A percentile compares a stretch with the other conserved stretches of the same genome.
phyloP scores from a whole-genome alignment of 2,329 filamentous ascomycete species.

The Penicillium sp. region DNA sequence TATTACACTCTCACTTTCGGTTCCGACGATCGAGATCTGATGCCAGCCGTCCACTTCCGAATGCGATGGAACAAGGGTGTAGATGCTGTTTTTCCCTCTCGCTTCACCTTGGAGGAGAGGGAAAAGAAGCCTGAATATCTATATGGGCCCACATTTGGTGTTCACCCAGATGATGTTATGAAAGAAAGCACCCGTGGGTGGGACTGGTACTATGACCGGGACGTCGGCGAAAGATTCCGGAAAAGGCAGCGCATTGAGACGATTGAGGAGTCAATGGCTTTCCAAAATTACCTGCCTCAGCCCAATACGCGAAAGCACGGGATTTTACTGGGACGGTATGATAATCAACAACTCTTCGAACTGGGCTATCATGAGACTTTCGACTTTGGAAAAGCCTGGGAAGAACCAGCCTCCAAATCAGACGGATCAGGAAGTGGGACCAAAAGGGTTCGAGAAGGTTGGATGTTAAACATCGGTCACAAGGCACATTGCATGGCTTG shows the following conservation, averaged over 20 bases:
- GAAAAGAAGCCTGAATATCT: slow-evolving; percentile 27
- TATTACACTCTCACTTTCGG: slow-evolving; percentile 46
- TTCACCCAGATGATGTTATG: slow-evolving; percentile 33
- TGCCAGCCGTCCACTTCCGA: slow-evolving; percentile 40
- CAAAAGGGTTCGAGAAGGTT: slow-evolving; percentile 36
- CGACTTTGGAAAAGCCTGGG: slow-evolving; percentile 42
- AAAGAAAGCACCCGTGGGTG: slow-evolving; percentile 42
- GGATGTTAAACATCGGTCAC: slow-evolving; percentile 50
- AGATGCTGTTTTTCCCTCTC: slow-evolving; percentile 46
- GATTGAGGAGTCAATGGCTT: slow-evolving; percentile 33
- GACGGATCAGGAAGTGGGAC: slow-evolving; percentile 8
- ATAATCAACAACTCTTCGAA: slow-evolving; percentile 37
- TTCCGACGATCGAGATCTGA: slow-evolving; percentile 42
- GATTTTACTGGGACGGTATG: slow-evolving; percentile 45
- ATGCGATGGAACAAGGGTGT: slow-evolving; percentile 42
- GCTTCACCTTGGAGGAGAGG: slow-evolving; percentile 29
- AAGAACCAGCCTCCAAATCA: slow-evolving; percentile 12
- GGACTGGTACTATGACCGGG: slow-evolving; percentile 46
- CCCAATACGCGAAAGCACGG: slow-evolving; percentile 28
- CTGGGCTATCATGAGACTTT: slow-evolving; percentile 38
- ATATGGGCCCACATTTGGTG: slow-evolving; percentile 39
- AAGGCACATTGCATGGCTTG: slow-evolving; percentile 45
- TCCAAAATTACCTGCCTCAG: slow-evolving; percentile 37
- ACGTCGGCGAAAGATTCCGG: slow-evolving; percentile 36
- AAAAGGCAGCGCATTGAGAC: slow-evolving; percentile 33